Evolutionary conservation across 106 monocot species (phyloP).

Genomic region (Alisma plantagoaquatica): DNA sequence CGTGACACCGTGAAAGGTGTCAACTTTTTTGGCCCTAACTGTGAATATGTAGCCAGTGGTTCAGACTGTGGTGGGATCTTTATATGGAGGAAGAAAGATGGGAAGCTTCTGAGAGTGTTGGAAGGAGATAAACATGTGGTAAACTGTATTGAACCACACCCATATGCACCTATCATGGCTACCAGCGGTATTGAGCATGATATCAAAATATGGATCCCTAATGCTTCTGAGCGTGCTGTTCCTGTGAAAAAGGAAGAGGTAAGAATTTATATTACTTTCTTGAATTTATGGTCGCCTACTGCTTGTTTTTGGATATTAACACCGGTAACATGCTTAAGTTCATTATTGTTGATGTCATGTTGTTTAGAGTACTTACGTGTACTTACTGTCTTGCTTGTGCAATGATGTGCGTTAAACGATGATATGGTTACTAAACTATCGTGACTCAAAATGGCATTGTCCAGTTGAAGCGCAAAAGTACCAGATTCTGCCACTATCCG

Average conservation of each 20-base stretch:
- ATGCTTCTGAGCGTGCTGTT: slow-evolving; percentile 39
- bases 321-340: too few species aligned
- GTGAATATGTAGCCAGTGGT: slow-evolving; percentile 81
- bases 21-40: slow-evolving; percentile 66
- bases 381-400: too few species aligned
- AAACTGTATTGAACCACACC: slow-evolving; percentile 79
- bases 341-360: too few species aligned
- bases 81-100: slow-evolving; percentile 82
- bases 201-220: slow-evolving; percentile 79
- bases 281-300: not conserved
- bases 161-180: slow-evolving; percentile 40
- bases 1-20: slow-evolving; percentile 78
- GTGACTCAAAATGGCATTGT: too few species aligned
- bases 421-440: too few species aligned
- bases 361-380: not conserved
- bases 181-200: slow-evolving; percentile 78
- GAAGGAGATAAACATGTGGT: slow-evolving; percentile 72
- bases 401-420: too few species aligned
- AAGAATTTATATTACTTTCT: slow-evolving; percentile 2
- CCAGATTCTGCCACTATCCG: too few species aligned
- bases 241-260: slow-evolving; percentile 57
- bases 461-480: too few species aligned
- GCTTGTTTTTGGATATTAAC: too few species aligned
- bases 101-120: slow-evolving; percentile 63
- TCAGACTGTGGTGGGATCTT: slow-evolving; percentile 84